Base-by-base conservation (phyloP, 2,329 filamentous ascomycete genomes). In the Xylaria polymorpha region DNA sequence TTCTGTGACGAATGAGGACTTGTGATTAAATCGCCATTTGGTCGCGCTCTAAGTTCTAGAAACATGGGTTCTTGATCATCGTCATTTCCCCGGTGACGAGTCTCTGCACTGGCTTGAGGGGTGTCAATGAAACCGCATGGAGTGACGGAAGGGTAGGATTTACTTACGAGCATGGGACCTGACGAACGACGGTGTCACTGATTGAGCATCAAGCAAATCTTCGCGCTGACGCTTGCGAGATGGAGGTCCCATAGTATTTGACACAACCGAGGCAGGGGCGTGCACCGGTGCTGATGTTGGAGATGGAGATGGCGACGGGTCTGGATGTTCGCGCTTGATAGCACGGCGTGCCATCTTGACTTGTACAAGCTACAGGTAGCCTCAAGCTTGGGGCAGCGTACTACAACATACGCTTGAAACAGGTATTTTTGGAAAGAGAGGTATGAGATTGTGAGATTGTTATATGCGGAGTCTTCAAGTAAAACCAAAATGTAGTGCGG, bases 131-230 rank as follows among this genome's bases (percentile, higher is more conserved):
- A 22, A 14, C 10, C 3, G 2, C 1, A 51, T 15, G n/a, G 35
- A 43, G 29, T 9, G 53, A 43, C 12, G 39, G 4, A 9, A 53
- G 22, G 29, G 35, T 12, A 18, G 29, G 15, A 25, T 20, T 25
- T 25, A 70, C 74, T 76, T 62, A 77, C 76, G 76, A 58, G 76
- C 76, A 68, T 73, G 69, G 1, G 75, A 77, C 12, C 76, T 64
- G 29, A 69, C 55, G n/a, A 77, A 77, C 12, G 74, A 74, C 9
- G 29, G 51, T 8, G 72, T 69, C 1, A 67, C 39, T 0, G 76
- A 77, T n/a, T 69, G 67, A 9, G 43, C 56, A 46, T 76, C 74
- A 5, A 51, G 39, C 35, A 59, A n/a, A 7, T 73, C 72, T 1
- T 72, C 66, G 14, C 46, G 67, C 12, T 53, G 61, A 4, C 46